Conservation (phyloP, 495 filamentous ascomycete species). For the Xylaria sp. region DNA sequence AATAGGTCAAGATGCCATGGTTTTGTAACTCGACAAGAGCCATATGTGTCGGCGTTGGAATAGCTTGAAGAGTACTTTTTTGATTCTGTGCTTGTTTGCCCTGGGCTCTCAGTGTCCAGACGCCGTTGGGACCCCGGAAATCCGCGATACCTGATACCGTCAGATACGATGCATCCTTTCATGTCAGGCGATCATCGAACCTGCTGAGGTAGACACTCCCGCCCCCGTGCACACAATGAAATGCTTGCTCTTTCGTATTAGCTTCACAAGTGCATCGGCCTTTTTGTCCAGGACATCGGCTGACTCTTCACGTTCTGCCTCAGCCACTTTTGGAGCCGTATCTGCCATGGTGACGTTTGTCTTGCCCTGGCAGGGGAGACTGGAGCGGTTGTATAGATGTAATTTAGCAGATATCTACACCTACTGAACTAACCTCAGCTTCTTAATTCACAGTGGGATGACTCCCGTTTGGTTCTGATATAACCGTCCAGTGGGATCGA, state of each 20-base stretch:
- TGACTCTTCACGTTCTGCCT: conserved; percentile 47
- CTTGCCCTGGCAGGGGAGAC: neutral
- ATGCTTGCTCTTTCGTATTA: conserved; percentile 53
- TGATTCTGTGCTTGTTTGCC: conserved; percentile 38
- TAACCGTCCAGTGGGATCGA: neutral
- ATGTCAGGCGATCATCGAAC: conserved; percentile 29
- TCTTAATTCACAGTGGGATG: neutral
- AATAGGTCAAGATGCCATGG: conserved; percentile 48
- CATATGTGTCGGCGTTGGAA: conserved; percentile 56
- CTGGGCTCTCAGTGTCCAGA: conserved; percentile 53
- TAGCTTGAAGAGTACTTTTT: conserved; percentile 49
- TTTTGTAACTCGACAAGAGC: conserved; percentile 55
- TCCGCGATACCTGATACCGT: conserved; percentile 49
- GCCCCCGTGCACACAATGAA: conserved; percentile 56
- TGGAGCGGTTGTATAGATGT: neutral
- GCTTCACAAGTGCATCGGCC: conserved; percentile 43
- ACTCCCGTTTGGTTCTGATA: neutral
- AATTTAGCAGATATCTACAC: conserved; percentile 7
- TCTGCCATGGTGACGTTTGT: conserved; percentile 39
- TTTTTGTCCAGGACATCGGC: conserved; percentile 43
- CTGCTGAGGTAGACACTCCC: conserved; percentile 55
- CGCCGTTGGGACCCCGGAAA: conserved; percentile 54
- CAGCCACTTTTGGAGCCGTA: conserved; percentile 46
- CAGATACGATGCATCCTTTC: neutral
- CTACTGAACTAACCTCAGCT: neutral